A percentile compares a stretch with the other conserved stretches of the same genome.
Conservation (phyloP, 306 rosid genomes). For the Lupinus albus region DNA sequence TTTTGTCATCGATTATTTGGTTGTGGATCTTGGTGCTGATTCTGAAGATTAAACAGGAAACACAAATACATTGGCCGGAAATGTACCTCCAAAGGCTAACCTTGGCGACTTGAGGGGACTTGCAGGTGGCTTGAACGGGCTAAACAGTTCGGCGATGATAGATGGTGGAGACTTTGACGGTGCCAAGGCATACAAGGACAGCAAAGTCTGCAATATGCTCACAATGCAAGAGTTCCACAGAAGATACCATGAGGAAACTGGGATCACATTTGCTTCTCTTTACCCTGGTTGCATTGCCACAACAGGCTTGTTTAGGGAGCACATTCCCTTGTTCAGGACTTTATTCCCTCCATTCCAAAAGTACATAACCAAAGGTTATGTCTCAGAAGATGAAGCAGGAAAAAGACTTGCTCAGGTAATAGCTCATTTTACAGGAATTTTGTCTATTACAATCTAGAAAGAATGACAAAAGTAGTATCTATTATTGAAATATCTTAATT, state of each 20-base stretch:
- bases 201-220: slow-evolving; percentile 98
- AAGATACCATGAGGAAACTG: slow-evolving; percentile 88
- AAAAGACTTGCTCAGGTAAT: slow-evolving; percentile 98
- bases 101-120: slow-evolving; percentile 97
- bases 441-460: not conserved
- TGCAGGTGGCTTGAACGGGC: slow-evolving; percentile 78
- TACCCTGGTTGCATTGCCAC: slow-evolving; percentile 99
- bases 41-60: slow-evolving; percentile 62
- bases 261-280: slow-evolving; percentile 86
- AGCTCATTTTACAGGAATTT: not conserved
- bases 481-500: slow-evolving; percentile 7
- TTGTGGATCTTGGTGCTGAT: slow-evolving; percentile 33
- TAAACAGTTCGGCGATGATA: slow-evolving; percentile 87
- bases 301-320: slow-evolving; percentile 95
- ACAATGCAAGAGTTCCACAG: slow-evolving; percentile 89
- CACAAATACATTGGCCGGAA: slow-evolving; percentile 96
- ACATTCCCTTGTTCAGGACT: slow-evolving; percentile 88
- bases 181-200: slow-evolving; percentile 99
- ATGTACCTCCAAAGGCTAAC: slow-evolving; percentile 99
- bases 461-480: not conserved
- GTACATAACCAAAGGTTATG: slow-evolving; percentile 93
- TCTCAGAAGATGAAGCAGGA: slow-evolving; percentile 93
- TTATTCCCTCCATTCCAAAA: slow-evolving; percentile 97
- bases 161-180: slow-evolving; percentile 96
- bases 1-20: not conserved